Percentiles rank a stretch among this genome's conserved stretches.
phyloP scores from a whole-genome alignment of 148 eudicot species.

The Rhododendron ferrugineum region DNA sequence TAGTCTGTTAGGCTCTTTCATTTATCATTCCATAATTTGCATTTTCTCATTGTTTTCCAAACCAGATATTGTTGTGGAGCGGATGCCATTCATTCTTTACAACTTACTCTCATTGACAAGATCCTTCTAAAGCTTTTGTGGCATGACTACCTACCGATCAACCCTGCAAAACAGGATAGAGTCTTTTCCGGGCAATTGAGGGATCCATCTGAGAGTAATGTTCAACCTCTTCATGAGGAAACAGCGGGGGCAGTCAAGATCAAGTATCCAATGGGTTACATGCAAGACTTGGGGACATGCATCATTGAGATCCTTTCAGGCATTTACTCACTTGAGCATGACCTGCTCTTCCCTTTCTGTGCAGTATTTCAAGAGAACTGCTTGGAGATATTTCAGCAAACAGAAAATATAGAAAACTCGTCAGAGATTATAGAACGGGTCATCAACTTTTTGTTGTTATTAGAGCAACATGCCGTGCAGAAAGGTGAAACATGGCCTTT shows the following conservation, averaged over 20 bases:
- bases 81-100: conserved; percentile 39
- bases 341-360: conserved; percentile 47
- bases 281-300: conserved; percentile 62
- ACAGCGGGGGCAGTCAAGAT: conserved; percentile 22
- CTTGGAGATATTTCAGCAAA: conserved; percentile 46
- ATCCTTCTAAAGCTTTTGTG: conserved; percentile 65
- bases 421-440: conserved; percentile 31
- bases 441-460: conserved; percentile 39
- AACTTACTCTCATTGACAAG: conserved; percentile 46
- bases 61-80: conserved; percentile 58
- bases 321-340: conserved; percentile 35
- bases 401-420: conserved; percentile 26
- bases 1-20: not conserved
- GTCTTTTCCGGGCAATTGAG: conserved; percentile 17
- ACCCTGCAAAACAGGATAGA: conserved; percentile 27
- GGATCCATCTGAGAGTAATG: conserved; percentile 18
- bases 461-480: conserved; percentile 48
- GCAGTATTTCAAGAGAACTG: conserved; percentile 60
- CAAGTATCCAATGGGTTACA: conserved; percentile 36
- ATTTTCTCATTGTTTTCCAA: conserved; percentile 5
- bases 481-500: conserved; percentile 81
- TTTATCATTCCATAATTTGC: conserved; percentile 1
- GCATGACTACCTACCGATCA: conserved; percentile 47
- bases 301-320: conserved; percentile 71
- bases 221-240: conserved; percentile 26